These are phyloP conservation scores for Alternaria triticimaculans DNA, from an alignment of 2,329 filamentous ascomycete species.

Conservation along the genomic window DNA sequence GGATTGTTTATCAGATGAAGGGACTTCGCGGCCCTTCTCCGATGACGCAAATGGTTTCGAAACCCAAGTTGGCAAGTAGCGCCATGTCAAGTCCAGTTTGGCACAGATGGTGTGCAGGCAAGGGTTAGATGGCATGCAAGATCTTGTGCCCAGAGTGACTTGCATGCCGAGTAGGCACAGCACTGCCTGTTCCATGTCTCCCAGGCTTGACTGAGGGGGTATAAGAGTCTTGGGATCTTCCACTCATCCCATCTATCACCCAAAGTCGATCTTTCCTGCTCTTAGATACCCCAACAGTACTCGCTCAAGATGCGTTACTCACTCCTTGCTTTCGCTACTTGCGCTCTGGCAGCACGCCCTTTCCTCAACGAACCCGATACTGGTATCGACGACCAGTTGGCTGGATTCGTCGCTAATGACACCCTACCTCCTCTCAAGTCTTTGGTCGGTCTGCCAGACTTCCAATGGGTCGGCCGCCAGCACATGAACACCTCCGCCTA, in stretches of 20 bases:
- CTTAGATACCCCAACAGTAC: background rate
- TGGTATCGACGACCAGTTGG: constrained; percentile 38
- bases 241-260: background rate
- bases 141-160: background rate
- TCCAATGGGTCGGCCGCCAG: constrained; percentile 60
- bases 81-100: constrained; percentile 2
- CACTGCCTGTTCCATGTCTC: background rate
- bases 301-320: constrained; percentile 31
- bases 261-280: constrained; percentile 1
- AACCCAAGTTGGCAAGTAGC: constrained; percentile 2
- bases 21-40: constrained; percentile 2
- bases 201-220: background rate
- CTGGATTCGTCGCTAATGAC: constrained; percentile 32
- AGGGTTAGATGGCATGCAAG: constrained; percentile 1
- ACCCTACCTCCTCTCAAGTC: constrained; percentile 52
- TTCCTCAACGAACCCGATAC: constrained; percentile 48
- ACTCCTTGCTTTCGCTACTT: constrained; percentile 27
- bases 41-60: constrained; percentile 15
- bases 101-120: constrained; percentile 3
- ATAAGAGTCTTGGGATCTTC: constrained; percentile 12
- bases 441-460: constrained; percentile 61
- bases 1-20: constrained; percentile 6
- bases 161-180: background rate
- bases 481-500: constrained; percentile 57
- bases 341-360: constrained; percentile 41